Conservation (phyloP, 2,329 filamentous ascomycete genomes). For the Alternaria burnsii region DNA sequence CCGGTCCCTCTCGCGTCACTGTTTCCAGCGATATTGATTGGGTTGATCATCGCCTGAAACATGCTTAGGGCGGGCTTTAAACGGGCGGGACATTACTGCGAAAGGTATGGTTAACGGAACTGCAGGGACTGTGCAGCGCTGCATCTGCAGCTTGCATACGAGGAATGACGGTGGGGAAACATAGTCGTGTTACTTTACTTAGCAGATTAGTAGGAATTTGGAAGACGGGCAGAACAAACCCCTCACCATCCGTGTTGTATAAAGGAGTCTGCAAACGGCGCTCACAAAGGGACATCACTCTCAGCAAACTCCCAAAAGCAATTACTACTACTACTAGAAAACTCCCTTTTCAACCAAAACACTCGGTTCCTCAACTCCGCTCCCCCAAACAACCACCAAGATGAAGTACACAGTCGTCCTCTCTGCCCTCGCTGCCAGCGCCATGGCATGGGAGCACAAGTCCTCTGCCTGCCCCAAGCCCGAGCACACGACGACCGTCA, state of each 20-base stretch:
- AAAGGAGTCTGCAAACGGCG: not conserved
- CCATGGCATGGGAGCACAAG: not conserved
- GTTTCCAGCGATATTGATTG: slow-evolving; percentile 2
- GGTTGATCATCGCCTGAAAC: not conserved
- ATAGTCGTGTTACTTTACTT: slow-evolving; percentile 4
- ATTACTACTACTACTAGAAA: not conserved
- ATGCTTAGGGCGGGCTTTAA: not conserved
- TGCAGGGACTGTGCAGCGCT: slow-evolving; percentile 6
- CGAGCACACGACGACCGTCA: slow-evolving; percentile 35
- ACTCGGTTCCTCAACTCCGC: not conserved
- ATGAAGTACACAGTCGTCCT: slow-evolving; percentile 47
- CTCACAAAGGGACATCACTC: not conserved
- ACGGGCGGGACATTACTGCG: slow-evolving; percentile 1
- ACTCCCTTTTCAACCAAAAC: not conserved
- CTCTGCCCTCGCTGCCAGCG: slow-evolving; percentile 10
- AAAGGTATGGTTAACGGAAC: not conserved
- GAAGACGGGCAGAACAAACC: not conserved
- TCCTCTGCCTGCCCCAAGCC: slow-evolving; percentile 23
- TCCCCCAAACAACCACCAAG: slow-evolving; percentile 13
- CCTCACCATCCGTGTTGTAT: not conserved
- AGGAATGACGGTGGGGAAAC: not conserved
- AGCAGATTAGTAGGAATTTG: not conserved
- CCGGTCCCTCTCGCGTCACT: not conserved
- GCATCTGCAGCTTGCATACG: not conserved
- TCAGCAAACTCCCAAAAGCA: slow-evolving; percentile 4